These are phyloP conservation scores for Fusarium hainanense DNA, from an alignment of 2,329 filamentous ascomycete species.

Conservation along the genomic window DNA sequence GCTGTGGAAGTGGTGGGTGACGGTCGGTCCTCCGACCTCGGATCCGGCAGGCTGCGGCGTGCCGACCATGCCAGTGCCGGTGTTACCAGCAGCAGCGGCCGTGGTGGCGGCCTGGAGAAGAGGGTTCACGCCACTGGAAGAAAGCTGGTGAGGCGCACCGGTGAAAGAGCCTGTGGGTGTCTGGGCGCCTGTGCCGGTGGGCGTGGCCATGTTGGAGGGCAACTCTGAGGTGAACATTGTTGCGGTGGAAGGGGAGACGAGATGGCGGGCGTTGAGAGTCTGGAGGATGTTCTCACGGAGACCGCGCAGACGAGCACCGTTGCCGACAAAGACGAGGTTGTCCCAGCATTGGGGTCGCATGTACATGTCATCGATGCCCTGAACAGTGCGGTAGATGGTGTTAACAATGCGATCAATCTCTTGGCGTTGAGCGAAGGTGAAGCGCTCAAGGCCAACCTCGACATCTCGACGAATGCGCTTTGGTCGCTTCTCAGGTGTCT, in stretches of 20 bases:
- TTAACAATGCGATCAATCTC: constrained; percentile 87
- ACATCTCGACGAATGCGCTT: constrained; percentile 73
- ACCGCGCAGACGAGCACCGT: constrained; percentile 77
- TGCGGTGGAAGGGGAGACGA: constrained; percentile 90
- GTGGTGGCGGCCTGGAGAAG: constrained; percentile 92
- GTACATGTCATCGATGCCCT: constrained; percentile 83
- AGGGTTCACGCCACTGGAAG: constrained; percentile 79
- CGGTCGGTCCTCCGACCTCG: constrained; percentile 50
- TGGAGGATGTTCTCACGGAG: constrained; percentile 90
- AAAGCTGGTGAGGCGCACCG: constrained; percentile 66
- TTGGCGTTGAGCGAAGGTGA: constrained; percentile 73
- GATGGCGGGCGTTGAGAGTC: constrained; percentile 82
- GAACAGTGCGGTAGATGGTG: constrained; percentile 84
- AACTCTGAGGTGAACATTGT: constrained; percentile 98
- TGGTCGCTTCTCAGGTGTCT: constrained; percentile 59
- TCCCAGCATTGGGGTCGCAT: constrained; percentile 93
- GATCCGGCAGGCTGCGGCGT: constrained; percentile 55
- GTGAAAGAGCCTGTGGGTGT: constrained; percentile 78
- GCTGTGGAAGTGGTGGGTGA: constrained; percentile 66
- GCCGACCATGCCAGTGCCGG: constrained; percentile 54
- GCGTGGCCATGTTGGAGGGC: constrained; percentile 92
- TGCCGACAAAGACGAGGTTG: constrained; percentile 89
- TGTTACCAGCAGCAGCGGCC: constrained; percentile 64
- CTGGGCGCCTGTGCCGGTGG: constrained; percentile 88
- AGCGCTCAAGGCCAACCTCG: constrained; percentile 82